phyloP scores from a whole-genome alignment of 1,139 yeast genomes.

The Yamadazyma triangularis region DNA sequence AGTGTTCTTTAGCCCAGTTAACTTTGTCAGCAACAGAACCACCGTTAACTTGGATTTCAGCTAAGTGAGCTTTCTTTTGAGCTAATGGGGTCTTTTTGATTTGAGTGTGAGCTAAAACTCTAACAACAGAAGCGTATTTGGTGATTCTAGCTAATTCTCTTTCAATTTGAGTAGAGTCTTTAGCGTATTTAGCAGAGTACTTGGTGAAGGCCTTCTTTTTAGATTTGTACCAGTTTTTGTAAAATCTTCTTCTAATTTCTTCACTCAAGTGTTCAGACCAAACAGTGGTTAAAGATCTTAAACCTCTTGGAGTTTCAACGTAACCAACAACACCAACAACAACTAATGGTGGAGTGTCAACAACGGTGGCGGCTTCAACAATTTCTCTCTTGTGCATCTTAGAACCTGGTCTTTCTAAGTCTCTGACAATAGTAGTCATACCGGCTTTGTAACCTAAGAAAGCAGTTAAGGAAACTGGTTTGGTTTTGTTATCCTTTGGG shows the following conservation, averaged over 20 bases:
- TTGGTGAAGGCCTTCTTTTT: conserved; percentile 99
- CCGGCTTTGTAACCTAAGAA: conserved; percentile 99
- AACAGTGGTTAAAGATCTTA: conserved; percentile 98
- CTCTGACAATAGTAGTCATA: conserved; percentile 99
- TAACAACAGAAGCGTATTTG: conserved; percentile 98
- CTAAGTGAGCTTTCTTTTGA: conserved; percentile 99
- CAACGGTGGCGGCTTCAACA: conserved; percentile 98
- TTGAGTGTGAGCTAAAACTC: conserved; percentile 99
- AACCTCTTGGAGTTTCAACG: conserved; percentile 99
- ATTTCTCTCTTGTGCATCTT: conserved; percentile 99
- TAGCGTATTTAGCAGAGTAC: conserved; percentile 98
- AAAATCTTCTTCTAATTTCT: conserved; percentile 99
- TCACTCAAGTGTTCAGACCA: conserved; percentile 99
- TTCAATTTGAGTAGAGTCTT: conserved; percentile 83
- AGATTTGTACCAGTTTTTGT: conserved; percentile 99
- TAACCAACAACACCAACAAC: conserved; percentile 99
- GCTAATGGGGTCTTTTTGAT: conserved; percentile 98
- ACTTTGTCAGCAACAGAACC: conserved; percentile 97
- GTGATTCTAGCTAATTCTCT: conserved; percentile 97
- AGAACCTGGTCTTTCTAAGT: conserved; percentile 99
- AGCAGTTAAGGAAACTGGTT: conserved; percentile 99
- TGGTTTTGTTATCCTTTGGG: conserved; percentile 98
- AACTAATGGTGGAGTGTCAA: conserved; percentile 98
- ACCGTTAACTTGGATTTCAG: conserved; percentile 99
- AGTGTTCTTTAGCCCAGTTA: conserved; percentile 98